Percentiles rank a stretch among this genome's conserved stretches.
These are phyloP conservation scores for Podospora sp. DNA, from an alignment of 495 filamentous ascomycete genomes.

Conservation along the genomic window DNA sequence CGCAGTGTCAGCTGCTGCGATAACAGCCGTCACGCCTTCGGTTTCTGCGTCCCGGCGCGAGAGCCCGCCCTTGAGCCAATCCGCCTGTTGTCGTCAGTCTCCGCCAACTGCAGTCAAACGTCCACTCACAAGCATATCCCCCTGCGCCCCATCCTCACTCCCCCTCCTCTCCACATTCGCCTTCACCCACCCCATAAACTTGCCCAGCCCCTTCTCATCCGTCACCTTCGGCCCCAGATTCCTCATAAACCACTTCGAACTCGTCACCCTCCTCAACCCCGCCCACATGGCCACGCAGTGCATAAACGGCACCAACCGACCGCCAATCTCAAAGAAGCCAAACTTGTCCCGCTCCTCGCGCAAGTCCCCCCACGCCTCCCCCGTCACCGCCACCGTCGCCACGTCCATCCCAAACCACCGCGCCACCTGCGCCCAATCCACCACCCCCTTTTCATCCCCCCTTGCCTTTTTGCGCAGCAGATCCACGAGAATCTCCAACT, in stretches of 20 bases:
- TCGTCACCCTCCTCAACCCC: background rate
- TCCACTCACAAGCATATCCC: too few relatives aligned
- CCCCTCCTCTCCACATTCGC: too few relatives aligned
- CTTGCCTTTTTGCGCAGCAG: slow-evolving; percentile 38
- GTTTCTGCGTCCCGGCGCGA: too few relatives aligned
- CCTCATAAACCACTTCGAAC: background rate
- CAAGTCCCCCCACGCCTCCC: slow-evolving; percentile 28
- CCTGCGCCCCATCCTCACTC: too few relatives aligned
- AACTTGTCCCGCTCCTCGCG: background rate
- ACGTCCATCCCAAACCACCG: slow-evolving; percentile 41
- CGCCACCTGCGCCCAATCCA: slow-evolving; percentile 9
- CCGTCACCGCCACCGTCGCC: slow-evolving; percentile 47
- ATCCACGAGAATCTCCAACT: too few relatives aligned
- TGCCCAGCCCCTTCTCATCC: background rate
- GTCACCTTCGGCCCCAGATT: background rate
- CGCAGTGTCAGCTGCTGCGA: too few relatives aligned
- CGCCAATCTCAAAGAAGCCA: slow-evolving; percentile 1
- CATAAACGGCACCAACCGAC: slow-evolving; percentile 1
- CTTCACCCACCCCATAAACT: slow-evolving; percentile 3
- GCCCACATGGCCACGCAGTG: background rate
- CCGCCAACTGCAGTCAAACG: too few relatives aligned
- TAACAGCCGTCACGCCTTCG: too few relatives aligned
- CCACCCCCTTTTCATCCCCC: slow-evolving; percentile 10
- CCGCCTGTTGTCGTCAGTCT: too few relatives aligned
- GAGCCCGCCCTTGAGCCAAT: too few relatives aligned